Evolutionary conservation across 345 rosid species (phyloP).

Genomic region (Angophora floribunda): DNA sequence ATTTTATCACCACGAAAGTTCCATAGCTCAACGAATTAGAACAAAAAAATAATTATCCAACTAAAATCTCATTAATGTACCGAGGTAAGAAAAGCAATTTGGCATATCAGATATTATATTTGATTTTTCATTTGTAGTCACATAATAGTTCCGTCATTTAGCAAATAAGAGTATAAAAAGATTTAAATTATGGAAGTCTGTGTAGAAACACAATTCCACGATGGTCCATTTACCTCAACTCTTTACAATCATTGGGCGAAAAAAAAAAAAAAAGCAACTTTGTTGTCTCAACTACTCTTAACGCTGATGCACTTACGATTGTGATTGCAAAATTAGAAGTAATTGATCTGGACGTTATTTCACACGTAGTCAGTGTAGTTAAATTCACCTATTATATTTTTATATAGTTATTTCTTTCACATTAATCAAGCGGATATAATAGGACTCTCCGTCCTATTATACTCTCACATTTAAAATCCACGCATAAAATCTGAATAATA

Average conservation of each 20-base stretch:
- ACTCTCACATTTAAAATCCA: too few relatives aligned
- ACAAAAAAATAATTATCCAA: not conserved
- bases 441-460: too few relatives aligned
- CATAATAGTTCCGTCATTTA: not conserved
- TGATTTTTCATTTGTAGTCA: too few relatives aligned
- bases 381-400: too few relatives aligned
- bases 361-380: rapidly evolving
- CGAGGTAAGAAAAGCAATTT: not conserved
- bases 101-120: not conserved
- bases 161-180: too few relatives aligned
- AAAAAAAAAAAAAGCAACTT: not conserved
- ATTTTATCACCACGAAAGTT: not conserved
- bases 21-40: not conserved
- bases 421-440: too few relatives aligned
- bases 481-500: not conserved
- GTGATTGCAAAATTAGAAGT: too few relatives aligned
- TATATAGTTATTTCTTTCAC: too few relatives aligned
- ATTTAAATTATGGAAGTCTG: too few relatives aligned
- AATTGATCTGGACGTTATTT: too few relatives aligned
- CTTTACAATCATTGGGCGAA: not conserved
- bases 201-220: too few relatives aligned
- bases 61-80: not conserved
- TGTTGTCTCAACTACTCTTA: not conserved
- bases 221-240: not conserved
- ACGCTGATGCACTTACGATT: too few relatives aligned